Base-by-base conservation (phyloP, 2,329 filamentous ascomycete species). In the Fusarium caatingaense region DNA sequence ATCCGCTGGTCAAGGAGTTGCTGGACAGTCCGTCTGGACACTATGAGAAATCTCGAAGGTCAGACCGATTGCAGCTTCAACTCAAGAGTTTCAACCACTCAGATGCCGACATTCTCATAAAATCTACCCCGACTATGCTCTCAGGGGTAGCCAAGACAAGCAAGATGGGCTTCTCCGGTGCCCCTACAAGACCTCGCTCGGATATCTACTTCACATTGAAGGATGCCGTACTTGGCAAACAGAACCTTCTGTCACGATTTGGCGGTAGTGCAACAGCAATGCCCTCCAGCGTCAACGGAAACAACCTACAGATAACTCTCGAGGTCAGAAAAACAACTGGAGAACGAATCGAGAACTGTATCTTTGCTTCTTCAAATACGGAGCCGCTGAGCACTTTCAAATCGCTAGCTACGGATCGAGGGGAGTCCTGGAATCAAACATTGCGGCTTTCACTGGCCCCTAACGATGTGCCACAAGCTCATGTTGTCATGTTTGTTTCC, bases 131-230 rank as follows among this genome's bases (percentile, higher is more conserved):
- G 0, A 98, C 95, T 0, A 82, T 97, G 16, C 88, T 99, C 16
- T 91, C 97, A 53, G 91, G 92, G 54, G 88, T 98, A 64, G 86
- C 86, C 60, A 92, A 92, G 78, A 97, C 94, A 1, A 91, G 86
- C 74, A 96, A 96, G 78, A 94, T 98, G 79, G 96, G 94, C 3
- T 98, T 99, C 78, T 93, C 95, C 6, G 94, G 94, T 15, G 94
- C 94, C 3, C 95, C 96, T 0, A 94, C 92, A 0, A 94, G 93
- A 77, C 86, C 92, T 18, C 87, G 97, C 74, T 98, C 94, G 13
- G 97, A 99, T 78, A 98, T 99, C 53, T 99, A 99, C 77, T 80
- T 99, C 46, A 98, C 94, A 0, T 80, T 99, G 49, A 89, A 90
- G 61, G 90, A 93, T 68, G 92, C 93, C 0, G 85, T 90, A n/a